Evolutionary conservation across 768 basidiomycete genomes (phyloP), one percentile per base, ranked within the genome.

Genomic region (Suillus subaureus): DNA sequence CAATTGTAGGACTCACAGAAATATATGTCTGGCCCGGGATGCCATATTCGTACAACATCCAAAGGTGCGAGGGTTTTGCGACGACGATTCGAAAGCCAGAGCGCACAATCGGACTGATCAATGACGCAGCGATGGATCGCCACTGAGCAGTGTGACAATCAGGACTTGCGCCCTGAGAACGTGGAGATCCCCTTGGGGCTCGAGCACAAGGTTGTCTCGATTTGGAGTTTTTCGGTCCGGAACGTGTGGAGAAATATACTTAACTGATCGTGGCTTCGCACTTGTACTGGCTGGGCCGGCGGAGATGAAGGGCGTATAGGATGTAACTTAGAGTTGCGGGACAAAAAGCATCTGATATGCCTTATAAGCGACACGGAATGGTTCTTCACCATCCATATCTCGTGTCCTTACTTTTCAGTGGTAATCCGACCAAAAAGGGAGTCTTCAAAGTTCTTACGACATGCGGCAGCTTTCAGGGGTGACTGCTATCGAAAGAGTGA

Each of bases 401-500:
- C 23, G 26, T 39, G 56, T 8, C n/a, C 6, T 37, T 37, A 7
- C 33, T 23, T 26, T 39, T 23, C 23, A 39, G 56, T 13, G 56
- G 57, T 58, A 40, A 58, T 58, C 15, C 57, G 37, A 58, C 57
- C 18, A 40, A 40, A 58, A 58, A 58, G 26, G 39, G 57, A 40
- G 26, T 40, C 2, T 40, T 23, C 39, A 58, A 23, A 23, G 16
- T 5, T 18, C 23, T 39, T 26, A 37, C 23, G 52, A 31, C 52
- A 16, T 57, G 35, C 55, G 55, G 55, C 23, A 23, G n/a, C 13
- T 23, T 57, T 57, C 55, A 35, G 55, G 55, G 35, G 39, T 26
- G n/a, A n/a, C n/a, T n/a, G 35, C 55, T 56, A 56, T 56, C n/a
- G 56, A 58, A 58, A 55, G 31, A 33, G 54, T 55, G 54, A 33